Evolutionary conservation across 73 alveolate species (phyloP).

Genomic region (Uronychia setigera): DNA sequence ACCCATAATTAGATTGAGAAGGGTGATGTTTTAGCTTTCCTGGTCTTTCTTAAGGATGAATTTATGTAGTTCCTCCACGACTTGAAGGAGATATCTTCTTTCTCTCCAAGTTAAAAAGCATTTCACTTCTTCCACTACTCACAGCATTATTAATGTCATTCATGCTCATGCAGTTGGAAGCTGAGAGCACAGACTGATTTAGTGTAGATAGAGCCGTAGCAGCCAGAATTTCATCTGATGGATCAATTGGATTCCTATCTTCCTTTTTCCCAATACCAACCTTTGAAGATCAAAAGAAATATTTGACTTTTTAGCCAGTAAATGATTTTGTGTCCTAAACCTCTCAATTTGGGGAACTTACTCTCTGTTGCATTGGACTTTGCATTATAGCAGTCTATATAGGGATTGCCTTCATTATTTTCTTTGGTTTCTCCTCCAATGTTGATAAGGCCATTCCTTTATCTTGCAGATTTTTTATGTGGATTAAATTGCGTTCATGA

Average conservation of each 20-base stretch:
- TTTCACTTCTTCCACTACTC: not conserved
- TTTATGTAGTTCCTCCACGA: not conserved
- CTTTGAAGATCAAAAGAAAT: not conserved
- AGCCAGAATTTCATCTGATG: not conserved
- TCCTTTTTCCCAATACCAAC: not conserved
- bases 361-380: not conserved
- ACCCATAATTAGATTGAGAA: no score
- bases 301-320: not conserved
- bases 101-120: not conserved
- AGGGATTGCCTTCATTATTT: not conserved
- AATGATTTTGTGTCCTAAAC: not conserved
- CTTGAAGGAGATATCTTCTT: not conserved
- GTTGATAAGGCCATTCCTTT: not conserved
- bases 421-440: not conserved
- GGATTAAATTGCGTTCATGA: not conserved
- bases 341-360: no score
- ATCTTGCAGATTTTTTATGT: not conserved
- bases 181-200: not conserved
- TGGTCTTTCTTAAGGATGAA: not conserved
- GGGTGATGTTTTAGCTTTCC: not conserved
- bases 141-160: not conserved
- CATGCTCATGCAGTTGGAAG: not conserved
- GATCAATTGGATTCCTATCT: not conserved
- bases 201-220: not conserved
- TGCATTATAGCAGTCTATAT: not conserved